phyloP scores from a whole-genome alignment of 352 stramenopile genomes.

The Globisporangium viniferum region DNA sequence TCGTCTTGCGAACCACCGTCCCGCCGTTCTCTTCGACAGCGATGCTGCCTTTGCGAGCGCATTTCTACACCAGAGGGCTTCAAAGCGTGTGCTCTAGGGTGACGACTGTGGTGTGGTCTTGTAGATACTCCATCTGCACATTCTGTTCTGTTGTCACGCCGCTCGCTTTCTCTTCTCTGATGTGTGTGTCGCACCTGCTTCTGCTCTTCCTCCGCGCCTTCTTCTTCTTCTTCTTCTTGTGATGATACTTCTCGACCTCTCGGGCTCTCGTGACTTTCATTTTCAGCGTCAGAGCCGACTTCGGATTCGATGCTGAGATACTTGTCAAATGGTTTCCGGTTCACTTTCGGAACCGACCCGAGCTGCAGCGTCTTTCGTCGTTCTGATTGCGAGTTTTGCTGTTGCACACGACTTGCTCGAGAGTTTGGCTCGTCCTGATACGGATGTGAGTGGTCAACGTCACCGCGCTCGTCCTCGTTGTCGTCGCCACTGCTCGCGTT shows the following conservation, averaged over 20 bases:
- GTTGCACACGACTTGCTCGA: background rate
- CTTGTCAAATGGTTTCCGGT: constrained; percentile 11
- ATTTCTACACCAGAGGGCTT: background rate
- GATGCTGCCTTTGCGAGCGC: background rate
- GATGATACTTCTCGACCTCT: background rate
- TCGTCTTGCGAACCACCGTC: background rate
- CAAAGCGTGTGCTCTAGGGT: background rate
- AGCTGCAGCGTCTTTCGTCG: background rate
- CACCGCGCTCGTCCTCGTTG: background rate
- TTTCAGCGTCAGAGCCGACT: constrained; percentile 1
- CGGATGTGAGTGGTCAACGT: background rate
- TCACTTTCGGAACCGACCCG: constrained; percentile 3
- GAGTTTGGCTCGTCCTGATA: background rate
- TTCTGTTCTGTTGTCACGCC: background rate
- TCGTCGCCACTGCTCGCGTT: background rate
- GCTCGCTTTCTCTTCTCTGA: background rate
- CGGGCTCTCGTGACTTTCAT: background rate
- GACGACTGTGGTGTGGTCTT: too few relatives aligned
- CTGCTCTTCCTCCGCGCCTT: background rate
- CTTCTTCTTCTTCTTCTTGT: background rate
- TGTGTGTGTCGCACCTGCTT: background rate
- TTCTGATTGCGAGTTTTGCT: background rate
- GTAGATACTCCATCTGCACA: background rate
- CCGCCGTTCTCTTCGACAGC: background rate
- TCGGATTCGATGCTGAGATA: constrained; percentile 11